Percentiles rank a stretch among this genome's conserved stretches.
phyloP scores from a whole-genome alignment of 345 rosid species.

The Geranium rotundifolium region DNA sequence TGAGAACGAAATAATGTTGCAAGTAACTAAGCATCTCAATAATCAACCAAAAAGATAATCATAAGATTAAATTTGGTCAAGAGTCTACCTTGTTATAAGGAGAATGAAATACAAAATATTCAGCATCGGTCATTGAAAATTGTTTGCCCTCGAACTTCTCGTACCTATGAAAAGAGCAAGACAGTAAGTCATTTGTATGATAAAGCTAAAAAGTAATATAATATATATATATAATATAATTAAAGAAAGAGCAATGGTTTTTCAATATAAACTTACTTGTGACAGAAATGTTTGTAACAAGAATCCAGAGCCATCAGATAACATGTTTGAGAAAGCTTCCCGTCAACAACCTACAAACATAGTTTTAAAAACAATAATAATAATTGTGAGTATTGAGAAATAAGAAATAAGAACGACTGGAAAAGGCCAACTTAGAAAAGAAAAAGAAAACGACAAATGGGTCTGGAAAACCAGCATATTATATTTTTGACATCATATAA shows the following conservation, averaged over 20 bases:
- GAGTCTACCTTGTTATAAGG: conserved; percentile 87
- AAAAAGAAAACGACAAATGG: not conserved
- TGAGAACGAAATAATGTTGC: conserved; percentile 2
- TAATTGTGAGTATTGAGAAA: too few relatives aligned
- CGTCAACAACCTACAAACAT: conserved; percentile 83
- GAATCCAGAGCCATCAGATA: conserved; percentile 94
- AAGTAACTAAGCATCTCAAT: not conserved
- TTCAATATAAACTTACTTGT: conserved; percentile 44
- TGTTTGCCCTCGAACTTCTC: conserved; percentile 78
- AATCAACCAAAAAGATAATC: not conserved
- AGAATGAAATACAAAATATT: conserved; percentile 83
- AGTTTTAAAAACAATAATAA: not conserved
- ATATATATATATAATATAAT: not conserved
- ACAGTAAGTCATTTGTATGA: conserved; percentile 6
- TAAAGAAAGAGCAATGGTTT: not conserved
- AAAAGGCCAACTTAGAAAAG: not conserved
- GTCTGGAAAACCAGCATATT: too few relatives aligned
- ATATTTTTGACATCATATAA: too few relatives aligned
- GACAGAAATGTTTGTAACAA: conserved; percentile 74
- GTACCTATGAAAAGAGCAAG: conserved; percentile 35
- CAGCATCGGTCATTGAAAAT: conserved; percentile 71
- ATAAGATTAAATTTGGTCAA: not conserved
- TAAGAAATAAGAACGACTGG: too few relatives aligned
- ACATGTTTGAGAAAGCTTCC: conserved; percentile 98
- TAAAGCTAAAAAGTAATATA: conserved; percentile 4